Percentiles rank a stretch among this genome's conserved stretches.
Evolutionary conservation across 306 rosid species (phyloP).

Genomic region (Quillaja saponaria): DNA sequence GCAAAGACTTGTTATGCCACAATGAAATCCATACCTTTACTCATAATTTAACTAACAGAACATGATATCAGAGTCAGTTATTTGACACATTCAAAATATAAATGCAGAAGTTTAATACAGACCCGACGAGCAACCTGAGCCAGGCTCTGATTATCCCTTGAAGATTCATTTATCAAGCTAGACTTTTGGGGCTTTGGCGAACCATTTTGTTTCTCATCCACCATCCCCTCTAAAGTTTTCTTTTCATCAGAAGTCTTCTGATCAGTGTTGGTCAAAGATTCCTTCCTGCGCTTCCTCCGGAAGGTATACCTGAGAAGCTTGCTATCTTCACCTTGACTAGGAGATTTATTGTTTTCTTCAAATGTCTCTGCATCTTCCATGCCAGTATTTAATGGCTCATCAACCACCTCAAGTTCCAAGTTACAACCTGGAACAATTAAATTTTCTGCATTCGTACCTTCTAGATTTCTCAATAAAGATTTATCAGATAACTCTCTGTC

Average conservation of each 20-base stretch:
- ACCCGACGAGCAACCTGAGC: constrained; percentile 69
- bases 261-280: constrained; percentile 34
- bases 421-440: constrained; percentile 23
- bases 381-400: constrained; percentile 31
- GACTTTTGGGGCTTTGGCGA: constrained; percentile 35
- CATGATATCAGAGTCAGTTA: not conserved
- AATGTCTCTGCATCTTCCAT: constrained; percentile 31
- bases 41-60: constrained; percentile 1
- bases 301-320: constrained; percentile 56
- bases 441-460: constrained; percentile 29
- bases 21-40: not conserved
- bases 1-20: not conserved
- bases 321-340: constrained; percentile 36
- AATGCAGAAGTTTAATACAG: constrained; percentile 31
- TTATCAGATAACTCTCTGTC: constrained; percentile 28
- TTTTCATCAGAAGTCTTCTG: constrained; percentile 41
- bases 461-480: constrained; percentile 23
- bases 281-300: constrained; percentile 73
- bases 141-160: constrained; percentile 49
- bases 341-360: constrained; percentile 39
- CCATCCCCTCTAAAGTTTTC: constrained; percentile 40
- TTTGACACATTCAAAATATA: constrained; percentile 14
- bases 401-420: constrained; percentile 28
- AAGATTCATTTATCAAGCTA: constrained; percentile 34
- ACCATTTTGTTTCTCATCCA: constrained; percentile 35